Conservation (phyloP, 768 basidiomycete genomes). For the Rhodosporidiobolus odoratus region DNA sequence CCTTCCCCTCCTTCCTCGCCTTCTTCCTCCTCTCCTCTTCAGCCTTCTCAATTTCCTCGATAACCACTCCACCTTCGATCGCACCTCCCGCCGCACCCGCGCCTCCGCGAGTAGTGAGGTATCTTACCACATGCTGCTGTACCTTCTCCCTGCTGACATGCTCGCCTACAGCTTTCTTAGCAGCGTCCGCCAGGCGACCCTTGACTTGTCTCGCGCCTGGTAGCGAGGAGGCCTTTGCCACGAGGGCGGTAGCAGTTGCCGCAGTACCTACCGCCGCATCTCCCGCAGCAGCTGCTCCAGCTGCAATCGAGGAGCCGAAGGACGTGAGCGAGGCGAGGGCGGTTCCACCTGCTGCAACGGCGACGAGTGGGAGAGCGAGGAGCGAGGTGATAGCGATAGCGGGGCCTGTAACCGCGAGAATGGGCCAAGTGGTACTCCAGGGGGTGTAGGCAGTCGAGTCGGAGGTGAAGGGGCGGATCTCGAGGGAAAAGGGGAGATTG, state of each 20-base stretch:
- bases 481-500: slow-evolving; percentile 22
- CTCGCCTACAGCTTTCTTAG: slow-evolving; percentile 17
- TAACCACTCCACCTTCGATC: not conserved
- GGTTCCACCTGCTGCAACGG: slow-evolving; percentile 21
- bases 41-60: not conserved
- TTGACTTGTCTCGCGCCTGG: slow-evolving; percentile 28
- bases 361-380: slow-evolving; percentile 35
- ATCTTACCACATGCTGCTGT: slow-evolving; percentile 25
- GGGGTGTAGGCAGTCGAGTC: slow-evolving; percentile 14
- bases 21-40: not conserved
- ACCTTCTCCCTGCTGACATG: slow-evolving; percentile 10
- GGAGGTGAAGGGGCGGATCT: slow-evolving; percentile 26
- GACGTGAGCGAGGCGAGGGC: slow-evolving; percentile 30
- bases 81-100: not conserved
- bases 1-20: slow-evolving; percentile 11
- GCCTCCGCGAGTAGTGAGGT: slow-evolving; percentile 3
- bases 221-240: slow-evolving; percentile 12
- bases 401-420: slow-evolving; percentile 29
- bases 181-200: slow-evolving; percentile 27
- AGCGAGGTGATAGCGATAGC: slow-evolving; percentile 27
- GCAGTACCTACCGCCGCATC: not conserved
- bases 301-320: slow-evolving; percentile 14
- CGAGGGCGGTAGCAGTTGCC: slow-evolving; percentile 7
- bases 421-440: slow-evolving; percentile 29
- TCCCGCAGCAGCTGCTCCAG: not conserved